phyloP scores from a whole-genome alignment of 306 rosid genomes.

The barrel medic (Medicago truncatula) region DNA sequence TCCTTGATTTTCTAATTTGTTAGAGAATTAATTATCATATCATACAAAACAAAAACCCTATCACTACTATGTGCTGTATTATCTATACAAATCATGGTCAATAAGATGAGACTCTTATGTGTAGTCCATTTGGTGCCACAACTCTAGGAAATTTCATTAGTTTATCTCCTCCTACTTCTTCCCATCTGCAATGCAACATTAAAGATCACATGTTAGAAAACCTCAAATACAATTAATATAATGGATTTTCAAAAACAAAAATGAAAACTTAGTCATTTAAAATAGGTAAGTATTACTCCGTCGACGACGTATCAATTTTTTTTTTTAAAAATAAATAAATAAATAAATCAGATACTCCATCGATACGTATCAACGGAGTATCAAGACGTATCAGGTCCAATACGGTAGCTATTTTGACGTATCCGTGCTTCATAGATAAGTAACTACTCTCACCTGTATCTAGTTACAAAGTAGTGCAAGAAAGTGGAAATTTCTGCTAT shows the following conservation, averaged over 20 bases:
- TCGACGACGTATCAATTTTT: too few species aligned
- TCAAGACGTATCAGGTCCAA: too few species aligned
- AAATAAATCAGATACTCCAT: too few species aligned
- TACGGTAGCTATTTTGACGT: too few species aligned
- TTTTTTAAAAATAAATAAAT: too few species aligned
- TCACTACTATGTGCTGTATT: slow-evolving; percentile 26
- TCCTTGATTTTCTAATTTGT: slow-evolving; percentile 54
- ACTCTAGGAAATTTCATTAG: slow-evolving; percentile 96
- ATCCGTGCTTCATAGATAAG: too few species aligned
- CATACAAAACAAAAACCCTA: slow-evolving; percentile 37
- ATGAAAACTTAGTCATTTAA: background rate
- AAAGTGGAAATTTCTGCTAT: slow-evolving; percentile 92
- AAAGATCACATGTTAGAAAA: slow-evolving; percentile 40
- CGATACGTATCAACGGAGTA: too few species aligned
- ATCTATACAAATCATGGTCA: slow-evolving; percentile 48
- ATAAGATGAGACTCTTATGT: slow-evolving; percentile 75
- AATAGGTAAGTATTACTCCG: too few species aligned
- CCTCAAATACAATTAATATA: slow-evolving; percentile 13
- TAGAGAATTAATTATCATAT: slow-evolving; percentile 41
- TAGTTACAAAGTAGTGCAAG: slow-evolving; percentile 89
- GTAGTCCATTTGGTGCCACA: slow-evolving; percentile 95
- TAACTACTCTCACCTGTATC: slow-evolving; percentile 82
- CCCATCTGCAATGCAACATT: slow-evolving; percentile 72
- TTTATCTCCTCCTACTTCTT: slow-evolving; percentile 96
- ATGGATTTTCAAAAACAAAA: background rate